Percentiles rank a stretch among this genome's conserved stretches.
Conservation (phyloP, 228 moss, liverwort and hornwort genomes). For the Sphagnum magellanicum region DNA sequence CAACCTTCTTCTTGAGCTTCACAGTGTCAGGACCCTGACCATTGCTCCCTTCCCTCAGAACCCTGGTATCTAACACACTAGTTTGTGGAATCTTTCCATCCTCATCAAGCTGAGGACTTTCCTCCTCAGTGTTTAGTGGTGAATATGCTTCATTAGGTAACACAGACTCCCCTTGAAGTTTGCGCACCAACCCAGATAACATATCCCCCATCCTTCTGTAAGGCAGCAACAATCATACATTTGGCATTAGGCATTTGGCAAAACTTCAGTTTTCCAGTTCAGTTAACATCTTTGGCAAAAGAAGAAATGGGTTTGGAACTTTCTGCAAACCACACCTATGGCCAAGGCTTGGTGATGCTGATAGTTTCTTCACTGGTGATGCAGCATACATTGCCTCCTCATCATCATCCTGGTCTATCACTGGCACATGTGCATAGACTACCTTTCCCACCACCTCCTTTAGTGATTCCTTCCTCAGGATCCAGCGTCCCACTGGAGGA, state of each 20-base stretch:
- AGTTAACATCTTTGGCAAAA: no score
- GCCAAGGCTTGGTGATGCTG: slow-evolving; percentile 2
- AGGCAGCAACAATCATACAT: no score
- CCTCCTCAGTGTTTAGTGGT: slow-evolving; percentile 8
- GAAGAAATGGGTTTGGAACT: no score
- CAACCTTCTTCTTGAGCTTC: slow-evolving; percentile 45
- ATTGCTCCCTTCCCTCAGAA: slow-evolving; percentile 14
- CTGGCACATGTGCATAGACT: no score
- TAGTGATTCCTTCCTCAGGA: neutral
- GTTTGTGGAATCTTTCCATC: no score
- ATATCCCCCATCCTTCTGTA: slow-evolving; percentile 10
- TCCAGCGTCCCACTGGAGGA: slow-evolving; percentile 1
- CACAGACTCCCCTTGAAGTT: slow-evolving; percentile 24
- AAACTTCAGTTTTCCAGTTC: no score
- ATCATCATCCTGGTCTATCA: no score
- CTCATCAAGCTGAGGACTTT: neutral
- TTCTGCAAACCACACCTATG: neutral
- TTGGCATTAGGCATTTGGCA: no score
- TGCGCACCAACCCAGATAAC: slow-evolving; percentile 31
- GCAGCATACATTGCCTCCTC: no score
- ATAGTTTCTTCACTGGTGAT: neutral
- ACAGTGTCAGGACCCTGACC: slow-evolving; percentile 45
- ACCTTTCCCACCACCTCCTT: slow-evolving; percentile 7
- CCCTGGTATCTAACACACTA: slow-evolving; percentile 3
- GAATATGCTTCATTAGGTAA: neutral